These are phyloP conservation scores for Saturnispora quitensis DNA, from an alignment of 805 yeast species.

Conservation along the genomic window DNA sequence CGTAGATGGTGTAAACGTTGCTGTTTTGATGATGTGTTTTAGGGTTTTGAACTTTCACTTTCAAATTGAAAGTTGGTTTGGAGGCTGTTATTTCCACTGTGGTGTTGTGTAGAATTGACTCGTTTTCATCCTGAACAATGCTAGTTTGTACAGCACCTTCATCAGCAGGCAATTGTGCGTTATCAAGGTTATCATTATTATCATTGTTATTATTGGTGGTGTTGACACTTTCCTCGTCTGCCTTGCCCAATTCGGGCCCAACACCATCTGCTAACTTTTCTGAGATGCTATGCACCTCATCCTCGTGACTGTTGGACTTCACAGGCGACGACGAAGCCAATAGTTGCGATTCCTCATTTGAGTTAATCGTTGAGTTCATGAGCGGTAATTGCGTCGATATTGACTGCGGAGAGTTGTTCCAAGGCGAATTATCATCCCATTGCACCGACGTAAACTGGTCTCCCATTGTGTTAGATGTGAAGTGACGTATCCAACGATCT, in stretches of 20 bases:
- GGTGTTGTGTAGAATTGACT: not conserved
- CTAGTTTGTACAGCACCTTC: not conserved
- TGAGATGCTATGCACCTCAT: not conserved
- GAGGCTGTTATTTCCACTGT: not conserved
- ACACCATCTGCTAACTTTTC: not conserved
- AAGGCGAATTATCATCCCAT: slow-evolving; percentile 33
- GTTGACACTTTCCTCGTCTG: not conserved
- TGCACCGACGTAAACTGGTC: slow-evolving; percentile 50
- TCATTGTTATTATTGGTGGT: not conserved
- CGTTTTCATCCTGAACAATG: not conserved
- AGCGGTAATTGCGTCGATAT: not conserved
- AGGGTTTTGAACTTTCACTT: slow-evolving; percentile 46
- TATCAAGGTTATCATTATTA: not conserved
- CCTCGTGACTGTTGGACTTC: slow-evolving; percentile 17
- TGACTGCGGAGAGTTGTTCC: slow-evolving; percentile 2
- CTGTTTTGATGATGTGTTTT: slow-evolving; percentile 65
- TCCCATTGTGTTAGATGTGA: slow-evolving; percentile 15
- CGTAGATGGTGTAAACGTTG: slow-evolving; percentile 67
- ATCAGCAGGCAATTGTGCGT: not conserved
- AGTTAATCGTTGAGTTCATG: not conserved
- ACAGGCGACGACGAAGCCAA: not conserved
- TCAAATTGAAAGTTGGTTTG: slow-evolving; percentile 14
- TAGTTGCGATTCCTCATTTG: not conserved
- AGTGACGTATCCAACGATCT: not conserved
- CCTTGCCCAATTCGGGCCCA: not conserved